phyloP scores from a whole-genome alignment of 208 protist genomes.

The Trypanosoma mega region DNA sequence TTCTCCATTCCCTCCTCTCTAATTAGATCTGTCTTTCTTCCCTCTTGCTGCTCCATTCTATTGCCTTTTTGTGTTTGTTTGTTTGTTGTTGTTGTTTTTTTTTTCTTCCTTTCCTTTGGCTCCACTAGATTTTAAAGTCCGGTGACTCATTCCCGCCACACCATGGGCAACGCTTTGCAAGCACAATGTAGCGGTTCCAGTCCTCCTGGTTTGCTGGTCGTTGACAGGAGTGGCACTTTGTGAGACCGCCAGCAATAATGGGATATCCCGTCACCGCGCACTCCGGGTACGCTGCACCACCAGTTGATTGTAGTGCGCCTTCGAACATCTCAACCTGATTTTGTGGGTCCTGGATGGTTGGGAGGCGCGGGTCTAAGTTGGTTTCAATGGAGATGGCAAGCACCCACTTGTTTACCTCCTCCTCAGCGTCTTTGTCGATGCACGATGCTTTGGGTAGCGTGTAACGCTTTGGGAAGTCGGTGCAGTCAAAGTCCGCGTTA shows the following conservation, averaged over 20 bases:
- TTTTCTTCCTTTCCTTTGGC: not conserved
- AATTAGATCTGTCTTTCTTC: too few relatives aligned
- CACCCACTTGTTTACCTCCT: conserved; percentile 92
- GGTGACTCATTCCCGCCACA: conserved; percentile 58
- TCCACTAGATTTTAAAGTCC: conserved; percentile 58
- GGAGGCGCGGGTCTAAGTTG: conserved; percentile 53
- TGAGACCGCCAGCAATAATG: conserved; percentile 63
- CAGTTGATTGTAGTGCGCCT: conserved; percentile 68
- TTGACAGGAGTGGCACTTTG: conserved; percentile 71
- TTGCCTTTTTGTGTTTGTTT: not conserved
- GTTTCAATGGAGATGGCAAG: conserved; percentile 89
- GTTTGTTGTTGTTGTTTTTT: conserved; percentile 13
- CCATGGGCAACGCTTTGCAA: conserved; percentile 89
- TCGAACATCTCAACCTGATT: conserved; percentile 79
- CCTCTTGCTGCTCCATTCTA: not conserved
- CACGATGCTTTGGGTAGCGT: conserved; percentile 57
- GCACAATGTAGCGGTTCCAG: conserved; percentile 89
- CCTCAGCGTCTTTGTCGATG: conserved; percentile 42
- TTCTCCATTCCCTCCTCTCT: too few relatives aligned
- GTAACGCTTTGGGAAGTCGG: conserved; percentile 90
- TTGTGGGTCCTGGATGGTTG: conserved; percentile 63
- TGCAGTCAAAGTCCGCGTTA: conserved; percentile 88
- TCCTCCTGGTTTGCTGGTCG: conserved; percentile 85
- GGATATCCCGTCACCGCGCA: conserved; percentile 92
- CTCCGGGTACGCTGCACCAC: conserved; percentile 64